Evolutionary conservation across 331 rosid species (phyloP).

Genomic region (Malus hybrid): DNA sequence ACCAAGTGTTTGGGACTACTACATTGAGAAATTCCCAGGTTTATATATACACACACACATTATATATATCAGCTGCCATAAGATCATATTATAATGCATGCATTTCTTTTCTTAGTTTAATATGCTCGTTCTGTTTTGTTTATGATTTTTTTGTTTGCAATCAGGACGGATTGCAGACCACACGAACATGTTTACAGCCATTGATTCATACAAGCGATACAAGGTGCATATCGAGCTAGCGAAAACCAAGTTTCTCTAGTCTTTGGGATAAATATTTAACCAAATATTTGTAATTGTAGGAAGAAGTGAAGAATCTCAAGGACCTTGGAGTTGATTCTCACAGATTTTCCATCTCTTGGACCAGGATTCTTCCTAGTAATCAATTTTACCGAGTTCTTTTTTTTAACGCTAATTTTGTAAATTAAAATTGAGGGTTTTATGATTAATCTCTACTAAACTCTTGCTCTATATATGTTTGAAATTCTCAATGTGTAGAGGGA

Average conservation of each 20-base stretch:
- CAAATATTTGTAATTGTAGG: neutral
- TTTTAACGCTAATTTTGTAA: neutral
- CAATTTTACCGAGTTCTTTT: neutral
- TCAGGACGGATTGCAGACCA: neutral
- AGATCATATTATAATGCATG: neutral
- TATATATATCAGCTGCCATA: neutral
- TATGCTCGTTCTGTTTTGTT: neutral
- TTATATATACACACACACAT: neutral
- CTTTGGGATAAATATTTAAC: neutral
- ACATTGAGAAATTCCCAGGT: constrained; percentile 1
- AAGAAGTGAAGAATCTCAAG: constrained; percentile 3
- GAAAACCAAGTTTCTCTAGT: neutral
- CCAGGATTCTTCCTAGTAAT: constrained; percentile 8
- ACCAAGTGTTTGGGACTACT: constrained; percentile 25
- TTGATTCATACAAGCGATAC: constrained; percentile 6
- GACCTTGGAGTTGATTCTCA: constrained; percentile 11
- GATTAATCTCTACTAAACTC: neutral
- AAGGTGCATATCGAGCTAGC: neutral
- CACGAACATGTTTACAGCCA: neutral
- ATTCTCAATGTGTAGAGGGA: neutral
- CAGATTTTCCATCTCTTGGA: constrained; percentile 14
- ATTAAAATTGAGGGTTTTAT: neutral
- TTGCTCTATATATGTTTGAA: neutral
- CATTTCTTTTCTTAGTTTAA: neutral
- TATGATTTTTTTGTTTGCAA: neutral